Base-by-base conservation (phyloP, 2,329 filamentous ascomycete species). In the Xylaria sp. region DNA sequence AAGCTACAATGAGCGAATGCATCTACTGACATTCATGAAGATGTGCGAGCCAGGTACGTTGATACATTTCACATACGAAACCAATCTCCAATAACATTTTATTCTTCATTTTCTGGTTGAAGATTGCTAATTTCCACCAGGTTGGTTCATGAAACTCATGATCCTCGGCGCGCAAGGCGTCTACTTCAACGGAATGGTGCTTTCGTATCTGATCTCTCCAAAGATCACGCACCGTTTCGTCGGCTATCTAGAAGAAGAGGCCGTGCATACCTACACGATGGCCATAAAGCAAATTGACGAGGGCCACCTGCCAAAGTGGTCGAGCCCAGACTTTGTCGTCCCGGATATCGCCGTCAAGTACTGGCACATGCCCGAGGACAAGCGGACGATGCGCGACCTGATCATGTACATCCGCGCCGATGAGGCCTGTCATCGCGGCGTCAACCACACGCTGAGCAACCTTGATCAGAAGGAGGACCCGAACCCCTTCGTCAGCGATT, bases 171-270 rank as follows among this genome's bases (percentile, higher is more conserved):
- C 95, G 0, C 95, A 98, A 80, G 96, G 95, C 46, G 93, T 98
- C 74, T 98, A 97, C 85, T 97, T 97, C 87, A 99, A 99, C 82
- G 88, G 89, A 72, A 88, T 98, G 79, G 98, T 99, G 85, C 68
- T 97, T 70, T 87, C 91, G 56, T 98, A 98, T 81, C 89, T 99
- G 40, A 77, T 97, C 68, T 93, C 91, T 1, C 95, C 96, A 6
- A 89, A 90, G 69, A 95, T 93, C 71, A 95, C 93, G 77, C 96
- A 99, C 80, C 91, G 96, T 53, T 98, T 99, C 80, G 94, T 98
- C 62, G 96, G 94, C 1, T 98, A 98, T 75, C 89, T 99, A 13
- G 96, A 99, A 81, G 96, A 99, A 80, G 96, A 99, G 81, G 96
- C 96, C 9, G 95, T 98, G 1, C 88, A 97, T 77, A 99, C 96